Conservation (phyloP, 1,284 basidiomycete genomes). For the Ganoderma resinaceum region DNA sequence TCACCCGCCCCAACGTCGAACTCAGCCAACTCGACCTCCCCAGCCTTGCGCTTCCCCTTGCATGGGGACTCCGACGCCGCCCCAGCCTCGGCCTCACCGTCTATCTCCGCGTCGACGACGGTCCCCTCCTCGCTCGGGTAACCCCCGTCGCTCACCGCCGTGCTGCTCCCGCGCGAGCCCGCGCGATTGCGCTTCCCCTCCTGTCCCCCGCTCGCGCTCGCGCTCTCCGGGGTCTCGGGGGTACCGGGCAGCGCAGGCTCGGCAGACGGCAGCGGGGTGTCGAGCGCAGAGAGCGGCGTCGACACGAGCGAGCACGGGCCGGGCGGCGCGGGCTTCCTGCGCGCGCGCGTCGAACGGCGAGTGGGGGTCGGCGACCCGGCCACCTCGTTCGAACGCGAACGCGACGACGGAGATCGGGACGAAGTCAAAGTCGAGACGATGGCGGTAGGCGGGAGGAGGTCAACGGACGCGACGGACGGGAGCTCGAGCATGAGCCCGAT, state of each 20-base stretch:
- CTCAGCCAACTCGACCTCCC: conserved; percentile 22
- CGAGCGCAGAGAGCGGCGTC: conserved; percentile 23
- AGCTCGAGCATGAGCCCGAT: conserved; percentile 23
- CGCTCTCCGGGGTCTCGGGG: not conserved
- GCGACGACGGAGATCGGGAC: not conserved
- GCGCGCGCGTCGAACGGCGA: conserved; percentile 26
- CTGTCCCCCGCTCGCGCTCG: not conserved
- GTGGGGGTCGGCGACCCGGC: conserved; percentile 16
- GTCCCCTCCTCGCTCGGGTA: conserved; percentile 31
- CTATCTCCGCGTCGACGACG: conserved; percentile 24
- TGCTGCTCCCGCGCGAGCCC: conserved; percentile 33
- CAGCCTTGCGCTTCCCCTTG: conserved; percentile 25
- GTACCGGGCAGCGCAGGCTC: conserved; percentile 1
- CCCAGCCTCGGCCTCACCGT: not conserved
- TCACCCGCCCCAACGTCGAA: too few relatives aligned
- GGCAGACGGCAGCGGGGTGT: conserved; percentile 9
- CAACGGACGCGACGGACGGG: conserved; percentile 8
- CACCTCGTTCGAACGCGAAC: not conserved
- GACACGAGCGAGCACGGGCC: conserved; percentile 23
- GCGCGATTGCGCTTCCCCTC: conserved; percentile 14
- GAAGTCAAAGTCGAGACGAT: not conserved
- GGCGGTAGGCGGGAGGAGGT: not conserved
- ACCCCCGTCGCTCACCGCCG: conserved; percentile 32
- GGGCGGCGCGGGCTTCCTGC: conserved; percentile 28
- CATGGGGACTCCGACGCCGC: not conserved